Conservation (phyloP, 768 basidiomycete species). For the Lentinula aciculospora region DNA sequence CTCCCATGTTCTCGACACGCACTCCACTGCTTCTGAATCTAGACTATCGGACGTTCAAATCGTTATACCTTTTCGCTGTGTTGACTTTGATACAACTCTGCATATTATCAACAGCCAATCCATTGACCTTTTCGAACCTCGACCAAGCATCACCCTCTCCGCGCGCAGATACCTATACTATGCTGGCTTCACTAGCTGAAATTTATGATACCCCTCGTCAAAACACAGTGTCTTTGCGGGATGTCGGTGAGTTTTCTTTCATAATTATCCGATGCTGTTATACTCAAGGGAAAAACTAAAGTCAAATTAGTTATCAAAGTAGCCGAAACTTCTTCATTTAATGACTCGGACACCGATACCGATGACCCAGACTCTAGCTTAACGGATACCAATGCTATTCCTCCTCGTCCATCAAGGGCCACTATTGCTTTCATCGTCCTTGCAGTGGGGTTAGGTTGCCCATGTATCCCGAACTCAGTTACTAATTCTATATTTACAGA, state of each 20-base stretch:
- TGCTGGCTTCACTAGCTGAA: background rate
- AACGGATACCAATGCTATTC: background rate
- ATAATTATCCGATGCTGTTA: background rate
- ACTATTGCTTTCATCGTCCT: background rate
- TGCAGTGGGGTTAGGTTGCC: background rate
- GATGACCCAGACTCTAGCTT: background rate
- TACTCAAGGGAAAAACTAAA: background rate
- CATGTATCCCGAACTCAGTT: background rate
- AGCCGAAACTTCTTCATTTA: background rate
- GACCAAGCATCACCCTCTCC: background rate
- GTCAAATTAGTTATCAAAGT: background rate
- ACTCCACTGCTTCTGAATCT: background rate
- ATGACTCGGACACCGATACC: background rate
- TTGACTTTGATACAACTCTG: background rate
- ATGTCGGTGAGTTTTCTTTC: background rate
- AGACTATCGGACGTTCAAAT: background rate
- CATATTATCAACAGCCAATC: background rate
- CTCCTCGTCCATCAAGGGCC: background rate
- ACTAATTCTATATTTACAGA: background rate
- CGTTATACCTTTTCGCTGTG: background rate
- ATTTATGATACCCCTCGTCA: background rate
- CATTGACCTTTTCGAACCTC: background rate
- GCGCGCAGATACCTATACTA: background rate
- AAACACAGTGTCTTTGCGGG: too few relatives aligned
- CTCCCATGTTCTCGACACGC: background rate